Percentiles rank a stretch among this genome's conserved stretches.
phyloP scores from a whole-genome alignment of 257 asterid genomes.

The Eucommia ulmoides region DNA sequence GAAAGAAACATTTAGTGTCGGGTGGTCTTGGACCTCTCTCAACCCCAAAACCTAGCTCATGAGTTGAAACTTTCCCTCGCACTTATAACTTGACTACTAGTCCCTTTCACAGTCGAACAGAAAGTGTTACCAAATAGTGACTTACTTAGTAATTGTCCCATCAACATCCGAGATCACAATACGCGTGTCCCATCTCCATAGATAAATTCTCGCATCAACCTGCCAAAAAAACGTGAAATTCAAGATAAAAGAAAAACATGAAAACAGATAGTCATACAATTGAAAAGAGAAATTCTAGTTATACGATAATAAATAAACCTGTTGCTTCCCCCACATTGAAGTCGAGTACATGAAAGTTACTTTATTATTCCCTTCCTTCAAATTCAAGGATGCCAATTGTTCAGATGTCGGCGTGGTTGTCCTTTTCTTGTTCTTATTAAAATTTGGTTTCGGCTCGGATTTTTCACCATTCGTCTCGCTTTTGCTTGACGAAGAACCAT shows the following conservation, averaged over 20 bases:
- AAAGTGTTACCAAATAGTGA: neutral
- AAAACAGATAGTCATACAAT: constrained; percentile 2
- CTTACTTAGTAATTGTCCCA: constrained; percentile 91
- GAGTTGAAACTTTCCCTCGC: too few species aligned
- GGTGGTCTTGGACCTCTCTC: too few species aligned
- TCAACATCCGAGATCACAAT: constrained; percentile 96
- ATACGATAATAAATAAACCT: constrained; percentile 31
- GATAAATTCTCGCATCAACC: constrained; percentile 88
- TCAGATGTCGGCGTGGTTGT: constrained; percentile 62
- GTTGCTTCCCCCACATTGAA: constrained; percentile 84
- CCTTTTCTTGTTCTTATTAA: constrained; percentile 34
- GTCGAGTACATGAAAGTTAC: constrained; percentile 80
- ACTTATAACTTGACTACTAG: too few species aligned
- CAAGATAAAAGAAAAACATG: constrained; percentile 7
- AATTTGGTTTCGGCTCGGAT: constrained; percentile 26
- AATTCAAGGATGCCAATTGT: constrained; percentile 64
- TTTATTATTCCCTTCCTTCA: constrained; percentile 69
- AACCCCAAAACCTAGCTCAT: too few species aligned
- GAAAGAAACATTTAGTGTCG: too few species aligned
- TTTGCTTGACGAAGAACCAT: constrained; percentile 12
- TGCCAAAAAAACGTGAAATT: constrained; percentile 23
- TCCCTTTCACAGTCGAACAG: too few species aligned
- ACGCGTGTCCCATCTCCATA: constrained; percentile 84
- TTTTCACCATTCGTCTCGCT: constrained; percentile 20
- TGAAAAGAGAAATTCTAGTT: constrained; percentile 5